phyloP scores from a whole-genome alignment of 2,329 filamentous ascomycete species.

The Teratosphaeria viscida region DNA sequence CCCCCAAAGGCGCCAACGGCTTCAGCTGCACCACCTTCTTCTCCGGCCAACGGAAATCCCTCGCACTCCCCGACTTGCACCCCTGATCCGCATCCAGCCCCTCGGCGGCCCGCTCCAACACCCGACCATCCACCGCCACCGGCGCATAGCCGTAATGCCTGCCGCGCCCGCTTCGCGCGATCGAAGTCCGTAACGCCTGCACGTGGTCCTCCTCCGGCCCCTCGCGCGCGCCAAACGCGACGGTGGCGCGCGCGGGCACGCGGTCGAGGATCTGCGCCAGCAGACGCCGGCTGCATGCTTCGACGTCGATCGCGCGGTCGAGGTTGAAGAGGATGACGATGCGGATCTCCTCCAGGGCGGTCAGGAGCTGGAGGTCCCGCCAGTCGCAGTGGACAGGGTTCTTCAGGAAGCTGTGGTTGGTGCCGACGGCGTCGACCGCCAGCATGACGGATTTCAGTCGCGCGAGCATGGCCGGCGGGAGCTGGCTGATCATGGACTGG shows the following conservation, averaged over 20 bases:
- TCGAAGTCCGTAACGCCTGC: slow-evolving; percentile 3
- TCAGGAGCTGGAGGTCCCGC: not conserved
- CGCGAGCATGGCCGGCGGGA: slow-evolving; percentile 3
- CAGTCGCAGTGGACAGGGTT: not conserved
- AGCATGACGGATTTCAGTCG: not conserved
- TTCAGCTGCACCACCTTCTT: not conserved
- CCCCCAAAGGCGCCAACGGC: not conserved
- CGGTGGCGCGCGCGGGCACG: slow-evolving; percentile 7
- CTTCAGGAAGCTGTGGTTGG: not conserved
- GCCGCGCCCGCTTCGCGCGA: not conserved
- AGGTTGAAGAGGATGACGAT: not conserved
- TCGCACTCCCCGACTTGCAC: not conserved
- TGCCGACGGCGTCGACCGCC: not conserved
- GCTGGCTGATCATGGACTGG: not conserved
- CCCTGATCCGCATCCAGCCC: not conserved
- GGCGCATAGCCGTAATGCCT: not conserved
- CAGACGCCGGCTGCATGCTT: slow-evolving; percentile 2
- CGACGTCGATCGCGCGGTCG: slow-evolving; percentile 4
- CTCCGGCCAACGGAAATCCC: not conserved
- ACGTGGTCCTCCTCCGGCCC: slow-evolving; percentile 8
- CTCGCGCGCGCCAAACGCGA: slow-evolving; percentile 6
- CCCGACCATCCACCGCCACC: not conserved
- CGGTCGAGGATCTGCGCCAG: slow-evolving; percentile 14
- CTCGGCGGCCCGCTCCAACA: not conserved
- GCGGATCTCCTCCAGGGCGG: not conserved